These are phyloP conservation scores for Cystobasidium onofrii DNA, from an alignment of 768 basidiomycete genomes.

Conservation along the genomic window DNA sequence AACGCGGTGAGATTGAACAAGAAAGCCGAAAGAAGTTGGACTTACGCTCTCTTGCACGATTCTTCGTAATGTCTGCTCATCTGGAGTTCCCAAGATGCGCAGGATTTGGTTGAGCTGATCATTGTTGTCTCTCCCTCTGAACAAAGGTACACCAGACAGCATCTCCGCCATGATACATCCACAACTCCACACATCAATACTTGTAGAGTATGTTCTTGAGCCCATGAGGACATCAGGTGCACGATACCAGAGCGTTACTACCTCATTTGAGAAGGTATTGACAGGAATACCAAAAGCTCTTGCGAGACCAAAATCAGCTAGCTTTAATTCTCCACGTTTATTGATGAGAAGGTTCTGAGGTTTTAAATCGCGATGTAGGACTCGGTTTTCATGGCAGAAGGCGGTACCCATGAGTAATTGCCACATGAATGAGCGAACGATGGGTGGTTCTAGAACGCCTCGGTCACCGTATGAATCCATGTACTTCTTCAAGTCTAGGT, in stretches of 20 bases:
- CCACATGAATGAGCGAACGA: slow-evolving; percentile 92
- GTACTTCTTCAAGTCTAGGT: slow-evolving; percentile 96
- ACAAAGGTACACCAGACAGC: slow-evolving; percentile 94
- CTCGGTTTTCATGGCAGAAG: slow-evolving; percentile 97
- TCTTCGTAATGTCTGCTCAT: slow-evolving; percentile 75
- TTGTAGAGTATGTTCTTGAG: slow-evolving; percentile 92
- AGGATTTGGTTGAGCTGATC: slow-evolving; percentile 98
- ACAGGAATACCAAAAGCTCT: slow-evolving; percentile 97
- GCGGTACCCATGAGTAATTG: slow-evolving; percentile 94
- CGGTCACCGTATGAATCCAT: slow-evolving; percentile 98
- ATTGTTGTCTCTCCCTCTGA: slow-evolving; percentile 91
- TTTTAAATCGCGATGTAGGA: slow-evolving; percentile 93
- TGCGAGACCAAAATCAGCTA: slow-evolving; percentile 96
- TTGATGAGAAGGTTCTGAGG: slow-evolving; percentile 98
- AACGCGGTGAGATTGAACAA: too few relatives aligned
- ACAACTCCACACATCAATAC: slow-evolving; percentile 97
- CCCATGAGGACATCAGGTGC: slow-evolving; percentile 96
- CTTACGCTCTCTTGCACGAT: slow-evolving; percentile 69
- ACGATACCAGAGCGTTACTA: slow-evolving; percentile 97
- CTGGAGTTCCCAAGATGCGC: slow-evolving; percentile 90
- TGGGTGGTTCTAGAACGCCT: slow-evolving; percentile 73
- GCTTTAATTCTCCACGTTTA: slow-evolving; percentile 87
- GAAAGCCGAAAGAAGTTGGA: too few relatives aligned
- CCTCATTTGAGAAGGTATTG: slow-evolving; percentile 98
- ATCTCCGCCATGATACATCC: slow-evolving; percentile 99